phyloP scores from a whole-genome alignment of 306 rosid species.

The Vicia villosa region DNA sequence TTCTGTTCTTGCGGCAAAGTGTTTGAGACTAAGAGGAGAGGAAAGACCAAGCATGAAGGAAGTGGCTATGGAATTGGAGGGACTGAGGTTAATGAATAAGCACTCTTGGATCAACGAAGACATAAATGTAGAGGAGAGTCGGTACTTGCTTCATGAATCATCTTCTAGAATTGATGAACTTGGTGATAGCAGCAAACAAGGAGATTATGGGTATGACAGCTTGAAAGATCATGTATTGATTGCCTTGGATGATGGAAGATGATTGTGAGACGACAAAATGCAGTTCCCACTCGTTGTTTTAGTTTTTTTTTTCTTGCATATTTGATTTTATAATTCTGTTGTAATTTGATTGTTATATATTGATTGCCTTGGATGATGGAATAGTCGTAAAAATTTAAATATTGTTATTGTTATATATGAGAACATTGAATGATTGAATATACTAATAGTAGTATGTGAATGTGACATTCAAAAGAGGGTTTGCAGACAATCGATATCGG shows the following conservation, averaged over 20 bases:
- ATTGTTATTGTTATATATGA: too few relatives aligned
- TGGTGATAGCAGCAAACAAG: neutral
- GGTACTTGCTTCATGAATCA: neutral
- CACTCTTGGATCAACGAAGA: neutral
- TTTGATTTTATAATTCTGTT: neutral
- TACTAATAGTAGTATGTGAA: too few relatives aligned
- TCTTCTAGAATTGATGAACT: neutral
- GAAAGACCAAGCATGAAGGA: too few relatives aligned
- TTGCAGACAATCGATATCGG: too few relatives aligned
- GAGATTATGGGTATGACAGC: neutral
- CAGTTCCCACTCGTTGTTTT: neutral
- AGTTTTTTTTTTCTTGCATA: neutral
- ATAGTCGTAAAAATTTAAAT: too few relatives aligned
- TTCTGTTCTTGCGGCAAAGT: constrained; percentile 20
- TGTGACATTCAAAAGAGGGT: too few relatives aligned
- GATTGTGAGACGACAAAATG: neutral
- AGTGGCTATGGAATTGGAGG: too few relatives aligned
- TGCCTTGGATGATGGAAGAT: constrained; percentile 4
- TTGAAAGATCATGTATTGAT: neutral
- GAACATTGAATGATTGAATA: too few relatives aligned
- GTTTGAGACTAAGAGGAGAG: too few relatives aligned
- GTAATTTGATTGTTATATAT: too few relatives aligned
- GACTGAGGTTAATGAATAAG: neutral
- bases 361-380: too few relatives aligned
- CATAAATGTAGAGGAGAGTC: neutral